Evolutionary conservation across 345 rosid genomes (phyloP).

Genomic region (Kernera saxatilis): DNA sequence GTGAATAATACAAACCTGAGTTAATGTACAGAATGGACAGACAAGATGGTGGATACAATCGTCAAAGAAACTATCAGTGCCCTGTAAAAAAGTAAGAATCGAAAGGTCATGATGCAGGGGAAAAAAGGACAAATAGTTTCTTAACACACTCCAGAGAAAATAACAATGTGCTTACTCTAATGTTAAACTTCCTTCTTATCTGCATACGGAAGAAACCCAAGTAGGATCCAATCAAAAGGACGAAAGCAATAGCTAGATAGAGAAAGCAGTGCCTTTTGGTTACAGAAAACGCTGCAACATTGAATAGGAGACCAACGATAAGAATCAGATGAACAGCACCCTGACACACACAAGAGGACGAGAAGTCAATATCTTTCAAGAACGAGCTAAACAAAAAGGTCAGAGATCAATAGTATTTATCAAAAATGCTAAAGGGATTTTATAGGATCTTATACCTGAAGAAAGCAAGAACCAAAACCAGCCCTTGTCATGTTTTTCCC

Average conservation of each 20-base stretch:
- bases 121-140: background rate
- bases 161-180: constrained; percentile 50
- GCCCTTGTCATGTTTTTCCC: constrained; percentile 85
- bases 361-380: constrained; percentile 7
- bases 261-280: constrained; percentile 59
- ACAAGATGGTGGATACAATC: constrained; percentile 69
- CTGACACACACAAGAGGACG: constrained; percentile 33
- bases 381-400: background rate
- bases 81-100: constrained; percentile 39
- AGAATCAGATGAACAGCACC: constrained; percentile 57
- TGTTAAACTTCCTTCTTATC: constrained; percentile 68
- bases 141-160: background rate
- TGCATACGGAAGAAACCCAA: constrained; percentile 65
- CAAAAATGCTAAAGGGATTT: background rate
- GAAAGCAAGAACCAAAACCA: constrained; percentile 76
- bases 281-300: constrained; percentile 50
- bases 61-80: constrained; percentile 57
- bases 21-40: constrained; percentile 75
- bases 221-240: constrained; percentile 51
- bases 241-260: constrained; percentile 55
- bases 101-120: constrained; percentile 1
- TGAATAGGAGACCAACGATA: constrained; percentile 32
- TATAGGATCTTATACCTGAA: constrained; percentile 47
- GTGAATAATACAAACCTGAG: constrained; percentile 48
- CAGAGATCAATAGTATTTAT: background rate